A percentile compares a stretch with the other conserved stretches of the same genome.
Conservation (phyloP, 495 filamentous ascomycete species). For the Aspergillus avenaceus region DNA sequence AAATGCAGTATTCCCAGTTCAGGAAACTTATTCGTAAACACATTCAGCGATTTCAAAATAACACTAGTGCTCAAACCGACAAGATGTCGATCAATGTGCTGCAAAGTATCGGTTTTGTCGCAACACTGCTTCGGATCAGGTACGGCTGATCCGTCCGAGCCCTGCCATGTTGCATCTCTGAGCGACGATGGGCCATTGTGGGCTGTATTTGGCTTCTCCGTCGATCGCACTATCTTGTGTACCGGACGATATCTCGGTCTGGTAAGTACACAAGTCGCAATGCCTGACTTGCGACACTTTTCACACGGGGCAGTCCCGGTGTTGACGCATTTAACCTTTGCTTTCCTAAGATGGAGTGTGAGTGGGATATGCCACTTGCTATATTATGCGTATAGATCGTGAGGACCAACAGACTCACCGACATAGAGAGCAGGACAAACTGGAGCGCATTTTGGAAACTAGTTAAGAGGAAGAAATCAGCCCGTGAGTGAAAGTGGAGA, state of each 20-base stretch:
- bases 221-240: too few relatives aligned
- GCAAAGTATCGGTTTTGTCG: background rate
- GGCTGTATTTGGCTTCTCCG: background rate
- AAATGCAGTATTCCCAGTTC: constrained; percentile 17
- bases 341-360: constrained; percentile 2
- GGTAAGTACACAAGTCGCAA: constrained; percentile 7
- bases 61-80: background rate
- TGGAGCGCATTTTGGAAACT: background rate
- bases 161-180: background rate
- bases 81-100: constrained; percentile 8
- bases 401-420: background rate
- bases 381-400: too few relatives aligned
- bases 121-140: background rate
- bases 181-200: background rate
- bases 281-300: constrained; percentile 13
- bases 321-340: constrained; percentile 20
- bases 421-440: background rate
- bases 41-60: constrained; percentile 15
- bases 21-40: constrained; percentile 18
- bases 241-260: background rate
- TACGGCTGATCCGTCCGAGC: background rate
- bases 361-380: background rate
- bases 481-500: too few relatives aligned
- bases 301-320: constrained; percentile 14
- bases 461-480: too few relatives aligned